phyloP scores from a whole-genome alignment of 352 stramenopile genomes.

The Albugo laibachii region DNA sequence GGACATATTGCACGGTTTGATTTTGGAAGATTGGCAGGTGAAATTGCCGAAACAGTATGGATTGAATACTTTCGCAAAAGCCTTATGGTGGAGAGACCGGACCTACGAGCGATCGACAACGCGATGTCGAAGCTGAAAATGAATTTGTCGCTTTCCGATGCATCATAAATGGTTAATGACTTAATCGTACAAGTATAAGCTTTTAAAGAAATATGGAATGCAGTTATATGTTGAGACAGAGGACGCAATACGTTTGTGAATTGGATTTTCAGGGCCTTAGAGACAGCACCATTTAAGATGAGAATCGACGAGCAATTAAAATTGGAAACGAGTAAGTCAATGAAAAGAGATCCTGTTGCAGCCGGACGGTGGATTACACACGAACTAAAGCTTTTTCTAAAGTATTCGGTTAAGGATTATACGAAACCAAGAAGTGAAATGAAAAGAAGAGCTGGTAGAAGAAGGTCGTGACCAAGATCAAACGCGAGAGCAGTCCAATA shows the following conservation, averaged over 20 bases:
- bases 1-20: neutral
- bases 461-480: neutral
- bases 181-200: neutral
- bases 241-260: neutral
- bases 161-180: neutral
- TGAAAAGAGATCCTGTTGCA: neutral
- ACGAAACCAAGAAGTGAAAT: neutral
- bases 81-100: neutral
- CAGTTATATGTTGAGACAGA: neutral
- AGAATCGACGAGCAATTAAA: neutral
- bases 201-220: neutral
- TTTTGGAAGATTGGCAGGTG: neutral
- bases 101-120: neutral
- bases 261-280: neutral
- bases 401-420: neutral
- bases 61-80: neutral
- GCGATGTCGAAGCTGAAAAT: neutral
- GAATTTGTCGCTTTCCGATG: neutral
- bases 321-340: neutral
- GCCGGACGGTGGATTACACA: neutral
- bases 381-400: neutral
- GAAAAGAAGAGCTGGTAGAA: neutral
- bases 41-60: neutral
- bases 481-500: no score
- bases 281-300: neutral